A percentile compares a stretch with the other conserved stretches of the same genome.
Evolutionary conservation across 352 stramenopile species (phyloP).

Genomic region (Phytophthora brassicae): DNA sequence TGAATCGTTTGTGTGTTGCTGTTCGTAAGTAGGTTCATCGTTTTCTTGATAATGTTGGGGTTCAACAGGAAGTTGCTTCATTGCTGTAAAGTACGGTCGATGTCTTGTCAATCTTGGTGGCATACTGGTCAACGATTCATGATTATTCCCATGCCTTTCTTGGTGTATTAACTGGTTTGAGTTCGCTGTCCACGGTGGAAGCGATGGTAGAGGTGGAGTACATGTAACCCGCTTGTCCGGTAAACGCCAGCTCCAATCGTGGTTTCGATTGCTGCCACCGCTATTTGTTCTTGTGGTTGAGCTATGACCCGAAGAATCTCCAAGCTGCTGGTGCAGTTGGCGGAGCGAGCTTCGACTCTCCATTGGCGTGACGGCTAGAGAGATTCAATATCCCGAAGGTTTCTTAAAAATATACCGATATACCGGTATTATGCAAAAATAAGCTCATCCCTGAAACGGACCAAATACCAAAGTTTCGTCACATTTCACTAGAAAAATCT

Average conservation of each 20-base stretch:
- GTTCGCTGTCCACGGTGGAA: slow-evolving; percentile 46
- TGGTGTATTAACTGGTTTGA: not conserved
- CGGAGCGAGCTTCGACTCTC: slow-evolving; percentile 49
- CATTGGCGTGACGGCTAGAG: too few species aligned
- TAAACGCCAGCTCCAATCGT: slow-evolving; percentile 20
- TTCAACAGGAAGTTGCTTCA: slow-evolving; percentile 38
- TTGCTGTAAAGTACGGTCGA: slow-evolving; percentile 54
- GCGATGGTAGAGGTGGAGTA: slow-evolving; percentile 46
- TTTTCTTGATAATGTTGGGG: slow-evolving; percentile 23
- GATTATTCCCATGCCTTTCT: slow-evolving; percentile 27
- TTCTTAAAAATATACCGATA: too few species aligned
- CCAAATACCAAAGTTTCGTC: not conserved
- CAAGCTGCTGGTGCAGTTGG: slow-evolving; percentile 47
- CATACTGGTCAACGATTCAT: not conserved
- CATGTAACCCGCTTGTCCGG: slow-evolving; percentile 33
- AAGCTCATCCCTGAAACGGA: slow-evolving; percentile 14
- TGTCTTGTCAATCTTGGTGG: slow-evolving; percentile 40
- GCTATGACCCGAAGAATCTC: slow-evolving; percentile 10
- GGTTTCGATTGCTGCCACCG: slow-evolving; percentile 10
- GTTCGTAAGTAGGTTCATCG: not conserved
- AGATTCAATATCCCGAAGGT: too few species aligned
- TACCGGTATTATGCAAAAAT: slow-evolving; percentile 14
- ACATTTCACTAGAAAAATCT: too few species aligned
- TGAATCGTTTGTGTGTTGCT: not conserved
- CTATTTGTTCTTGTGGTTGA: slow-evolving; percentile 3